Evolutionary conservation across 192 early-diverging fungal species (phyloP), one percentile per base, ranked within the genome.

Genomic region (Entomortierella parvispora): DNA sequence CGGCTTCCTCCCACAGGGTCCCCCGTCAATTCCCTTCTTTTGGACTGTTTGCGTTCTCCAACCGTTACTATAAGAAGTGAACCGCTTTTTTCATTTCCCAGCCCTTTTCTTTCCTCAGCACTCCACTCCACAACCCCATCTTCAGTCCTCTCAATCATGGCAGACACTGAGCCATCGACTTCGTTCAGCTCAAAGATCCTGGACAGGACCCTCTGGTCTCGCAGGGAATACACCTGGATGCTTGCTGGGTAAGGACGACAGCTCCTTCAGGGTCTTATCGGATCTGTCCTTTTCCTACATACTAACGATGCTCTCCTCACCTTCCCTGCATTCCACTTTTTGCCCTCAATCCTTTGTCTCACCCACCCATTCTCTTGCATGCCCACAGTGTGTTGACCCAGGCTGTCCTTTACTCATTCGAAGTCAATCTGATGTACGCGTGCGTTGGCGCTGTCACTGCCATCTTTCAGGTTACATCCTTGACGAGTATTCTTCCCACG

Each of bases 371-470:
- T 29, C 3, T 2, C 15, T 47, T 60, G 10, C 7, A 12, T 46
- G 4, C 22, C 17, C 12, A 26, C 23, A 71, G 71, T 33, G 45
- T 76, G 23, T 23, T 76, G 57, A 43, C 49, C 34, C 71, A 76
- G 51, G 71, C 64, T 2, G 43, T 67, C 44, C 7, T 76, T 9
- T 76, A 76, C 52, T 56, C 71, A 18, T 76, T 76, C 20, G 71
- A 76, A 34, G 52, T 62, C 58, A 76, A 76, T 34, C 17, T 76
- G 44, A 67, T 66, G 65, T 76, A 76, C 65, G 50, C 49, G 37
- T 60, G 58, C 52, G 49, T 67, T 29, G 45, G 51, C 14, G 12
- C 11, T 12, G 51, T 76, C 32, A 65, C 59, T 31, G 58, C 33
- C 34, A 2, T 9, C 20, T 61, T 76, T 23, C 3, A 37, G 1